Percentiles rank a stretch among this genome's conserved stretches.
phyloP scores from a whole-genome alignment of 2,329 filamentous ascomycete species.

The Venturia effusa region DNA sequence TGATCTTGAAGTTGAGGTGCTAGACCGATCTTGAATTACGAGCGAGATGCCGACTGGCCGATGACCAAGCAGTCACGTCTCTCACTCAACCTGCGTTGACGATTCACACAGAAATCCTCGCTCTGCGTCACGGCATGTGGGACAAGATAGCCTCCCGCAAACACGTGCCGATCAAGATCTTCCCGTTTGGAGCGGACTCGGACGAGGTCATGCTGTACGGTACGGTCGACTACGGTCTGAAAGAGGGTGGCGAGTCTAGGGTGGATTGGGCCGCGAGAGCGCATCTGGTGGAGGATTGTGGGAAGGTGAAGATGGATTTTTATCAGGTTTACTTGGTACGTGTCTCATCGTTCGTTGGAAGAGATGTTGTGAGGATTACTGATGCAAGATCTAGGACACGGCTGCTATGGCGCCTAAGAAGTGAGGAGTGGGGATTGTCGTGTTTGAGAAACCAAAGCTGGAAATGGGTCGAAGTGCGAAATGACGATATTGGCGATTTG shows the following conservation, averaged over 20 bases:
- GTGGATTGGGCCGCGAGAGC: constrained; percentile 47
- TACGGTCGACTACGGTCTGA: constrained; percentile 41
- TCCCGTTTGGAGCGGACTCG: constrained; percentile 35
- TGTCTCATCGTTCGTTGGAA: background rate
- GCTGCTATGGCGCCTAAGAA: constrained; percentile 1
- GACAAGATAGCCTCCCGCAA: constrained; percentile 36
- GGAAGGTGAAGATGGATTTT: constrained; percentile 7
- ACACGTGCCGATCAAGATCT: constrained; percentile 38
- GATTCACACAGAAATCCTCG: constrained; percentile 34
- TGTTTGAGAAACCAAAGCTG: no score
- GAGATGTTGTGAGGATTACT: background rate
- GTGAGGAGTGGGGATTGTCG: background rate
- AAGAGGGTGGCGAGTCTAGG: constrained; percentile 34
- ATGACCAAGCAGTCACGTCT: no score
- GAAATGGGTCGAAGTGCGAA: background rate
- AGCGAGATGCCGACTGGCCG: no score
- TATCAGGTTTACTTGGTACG: constrained; percentile 11
- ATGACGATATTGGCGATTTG: no score
- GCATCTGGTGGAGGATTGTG: constrained; percentile 34
- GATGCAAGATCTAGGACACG: background rate
- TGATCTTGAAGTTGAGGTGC: no score
- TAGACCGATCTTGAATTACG: no score
- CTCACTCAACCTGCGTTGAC: no score
- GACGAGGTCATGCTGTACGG: constrained; percentile 45
- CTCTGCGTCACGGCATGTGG: constrained; percentile 43